Base-by-base conservation (phyloP, 495 filamentous ascomycete species). In the Parathielavia appendiculata region DNA sequence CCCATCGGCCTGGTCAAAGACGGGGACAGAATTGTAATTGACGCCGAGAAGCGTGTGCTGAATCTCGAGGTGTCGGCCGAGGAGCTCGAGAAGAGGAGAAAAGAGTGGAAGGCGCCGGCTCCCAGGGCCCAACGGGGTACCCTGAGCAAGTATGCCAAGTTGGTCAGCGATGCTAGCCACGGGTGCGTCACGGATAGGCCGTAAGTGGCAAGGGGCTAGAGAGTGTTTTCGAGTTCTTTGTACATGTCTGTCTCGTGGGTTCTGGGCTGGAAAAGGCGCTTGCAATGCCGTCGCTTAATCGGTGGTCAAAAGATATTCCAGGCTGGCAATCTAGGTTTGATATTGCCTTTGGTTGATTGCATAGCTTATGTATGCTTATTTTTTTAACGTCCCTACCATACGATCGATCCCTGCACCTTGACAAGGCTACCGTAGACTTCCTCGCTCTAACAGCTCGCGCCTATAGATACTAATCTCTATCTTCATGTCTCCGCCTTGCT, bases 181-280 rank as follows among this genome's bases (percentile, higher is more conserved):
- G 89, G 89, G 38, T 92, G 89, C 68, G 84, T 92, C 40, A 92
- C 89, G 5, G 89, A 91, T 66, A 56, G 32, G 78, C 70, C 14
- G 48, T 57, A 36, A 51, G 44, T 6, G 17, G 34, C 22, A 41
- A 35, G 26, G 38, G 50, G 36, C 49, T 48, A 8, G 23, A 19
- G 32, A 16, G 7, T 49, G 13, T 49, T 32, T 30, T 32, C n/a
- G n/a, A n/a, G n/a, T 47, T 30, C 57, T 43, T 17, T 16, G 2
- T 64, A 57, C 60, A 64, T 35, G 62, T 64, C 63, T 56, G 30
- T 26, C 22, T 16, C 46, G n/a, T 39, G 32, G 22, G 34, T 47
- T 43, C 40, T n/a, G 50, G 50, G 34, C 34, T 40, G 57, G 51
- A 54, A 54, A 54, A 32, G 41, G 59, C 48, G 54, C 39, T 57